Percentiles rank a stretch among this genome's conserved stretches.
phyloP scores from a whole-genome alignment of 768 basidiomycete genomes.

The Glaciozyma martinii region DNA sequence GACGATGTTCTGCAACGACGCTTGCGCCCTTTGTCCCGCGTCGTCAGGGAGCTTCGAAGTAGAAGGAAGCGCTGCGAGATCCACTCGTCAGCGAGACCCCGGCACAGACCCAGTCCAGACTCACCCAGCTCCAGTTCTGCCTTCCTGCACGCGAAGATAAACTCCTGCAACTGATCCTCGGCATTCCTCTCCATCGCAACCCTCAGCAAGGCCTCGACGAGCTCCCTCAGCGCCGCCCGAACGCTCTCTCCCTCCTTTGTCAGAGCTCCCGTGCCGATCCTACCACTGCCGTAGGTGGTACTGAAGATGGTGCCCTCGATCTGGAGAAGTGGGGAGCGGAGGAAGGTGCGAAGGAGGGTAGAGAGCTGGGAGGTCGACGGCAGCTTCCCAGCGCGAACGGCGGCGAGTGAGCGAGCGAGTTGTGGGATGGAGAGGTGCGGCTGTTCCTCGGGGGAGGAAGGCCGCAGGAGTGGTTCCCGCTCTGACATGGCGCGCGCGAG shows the following conservation, averaged over 20 bases:
- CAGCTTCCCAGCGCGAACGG: conserved; percentile 14
- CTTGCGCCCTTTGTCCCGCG: not conserved
- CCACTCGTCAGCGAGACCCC: not conserved
- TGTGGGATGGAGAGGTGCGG: not conserved
- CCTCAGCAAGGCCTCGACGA: not conserved
- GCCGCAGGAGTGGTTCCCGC: not conserved
- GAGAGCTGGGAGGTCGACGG: conserved; percentile 8
- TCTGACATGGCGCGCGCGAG: too few species aligned
- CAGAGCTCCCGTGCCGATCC: conserved; percentile 5
- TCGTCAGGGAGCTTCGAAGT: not conserved
- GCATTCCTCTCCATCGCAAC: conserved; percentile 8
- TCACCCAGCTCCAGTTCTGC: conserved; percentile 2
- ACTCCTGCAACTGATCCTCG: conserved; percentile 16
- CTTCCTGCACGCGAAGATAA: not conserved
- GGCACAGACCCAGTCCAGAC: not conserved
- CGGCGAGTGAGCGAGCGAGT: conserved; percentile 4
- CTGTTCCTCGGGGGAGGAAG: not conserved
- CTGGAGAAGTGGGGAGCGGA: conserved; percentile 1
- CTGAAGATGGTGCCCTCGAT: not conserved
- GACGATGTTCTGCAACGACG: conserved; percentile 11
- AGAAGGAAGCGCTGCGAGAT: not conserved
- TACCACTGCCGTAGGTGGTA: conserved; percentile 2
- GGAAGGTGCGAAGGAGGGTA: not conserved
- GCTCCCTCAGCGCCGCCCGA: conserved; percentile 1
- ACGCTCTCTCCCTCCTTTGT: conserved; percentile 13